Evolutionary conservation across 352 stramenopile species (phyloP).

Genomic region (Phytophthora sp.): DNA sequence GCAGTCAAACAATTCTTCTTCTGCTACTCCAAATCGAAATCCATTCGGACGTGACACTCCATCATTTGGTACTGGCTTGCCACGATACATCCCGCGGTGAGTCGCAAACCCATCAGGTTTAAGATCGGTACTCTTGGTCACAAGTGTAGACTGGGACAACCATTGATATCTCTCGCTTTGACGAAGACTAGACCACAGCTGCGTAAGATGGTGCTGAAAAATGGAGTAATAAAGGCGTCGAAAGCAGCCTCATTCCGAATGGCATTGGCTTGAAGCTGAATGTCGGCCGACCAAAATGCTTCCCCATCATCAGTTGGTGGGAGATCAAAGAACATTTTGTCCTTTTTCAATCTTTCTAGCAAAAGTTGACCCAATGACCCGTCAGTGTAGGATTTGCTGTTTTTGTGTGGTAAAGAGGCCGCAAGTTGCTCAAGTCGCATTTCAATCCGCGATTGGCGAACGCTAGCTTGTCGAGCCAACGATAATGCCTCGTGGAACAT

Average conservation of each 20-base stretch:
- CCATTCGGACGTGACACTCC: conserved; percentile 16
- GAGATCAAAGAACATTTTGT: conserved; percentile 3
- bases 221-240: background rate
- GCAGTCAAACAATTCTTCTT: conserved; percentile 39
- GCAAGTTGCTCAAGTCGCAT: background rate
- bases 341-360: background rate
- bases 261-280: background rate
- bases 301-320: background rate
- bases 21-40: conserved; percentile 37
- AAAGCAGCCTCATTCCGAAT: background rate
- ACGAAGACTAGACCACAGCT: conserved; percentile 1
- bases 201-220: background rate
- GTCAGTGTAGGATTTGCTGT: background rate
- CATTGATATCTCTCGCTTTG: conserved; percentile 4
- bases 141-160: conserved; percentile 1
- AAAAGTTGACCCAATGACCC: background rate
- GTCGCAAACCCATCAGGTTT: conserved; percentile 26
- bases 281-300: conserved; percentile 6
- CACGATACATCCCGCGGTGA: conserved; percentile 28
- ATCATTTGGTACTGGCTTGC: conserved; percentile 18
- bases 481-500: background rate
- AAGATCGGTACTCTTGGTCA: background rate
- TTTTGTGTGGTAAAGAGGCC: conserved; percentile 7
- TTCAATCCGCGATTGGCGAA: conserved; percentile 2
- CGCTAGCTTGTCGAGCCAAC: conserved; percentile 4